Conservation (phyloP, 108 stramenopile species). For the Nannochloropsis gaditana region DNA sequence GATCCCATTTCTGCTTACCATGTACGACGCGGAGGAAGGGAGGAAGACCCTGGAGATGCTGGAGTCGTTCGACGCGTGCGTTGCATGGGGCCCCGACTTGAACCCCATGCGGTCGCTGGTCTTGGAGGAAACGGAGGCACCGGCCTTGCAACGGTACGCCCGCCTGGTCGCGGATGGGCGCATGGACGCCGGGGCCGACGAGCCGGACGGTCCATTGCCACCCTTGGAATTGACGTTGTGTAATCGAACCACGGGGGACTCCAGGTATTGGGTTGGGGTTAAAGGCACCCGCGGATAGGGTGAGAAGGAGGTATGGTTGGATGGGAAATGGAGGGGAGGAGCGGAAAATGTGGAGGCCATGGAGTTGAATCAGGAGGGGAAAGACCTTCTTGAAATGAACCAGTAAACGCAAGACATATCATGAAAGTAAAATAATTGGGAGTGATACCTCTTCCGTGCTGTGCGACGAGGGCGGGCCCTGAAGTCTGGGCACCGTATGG, state of each 20-base stretch:
- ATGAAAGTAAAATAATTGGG: too few relatives aligned
- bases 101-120: background rate
- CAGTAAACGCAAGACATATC: too few relatives aligned
- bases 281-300: background rate
- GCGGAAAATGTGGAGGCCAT: background rate
- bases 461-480: too few relatives aligned
- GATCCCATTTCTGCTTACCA: background rate
- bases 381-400: too few relatives aligned
- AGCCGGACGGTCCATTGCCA: background rate
- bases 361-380: too few relatives aligned
- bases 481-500: too few relatives aligned
- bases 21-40: background rate
- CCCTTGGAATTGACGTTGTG: background rate
- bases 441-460: too few relatives aligned
- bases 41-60: background rate
- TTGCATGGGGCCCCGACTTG: background rate
- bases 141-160: background rate
- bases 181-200: background rate
- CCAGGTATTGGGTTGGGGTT: background rate
- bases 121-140: background rate
- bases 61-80: background rate
- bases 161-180: background rate
- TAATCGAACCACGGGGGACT: background rate
- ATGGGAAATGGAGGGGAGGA: background rate
- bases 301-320: background rate